Percentiles rank a stretch among this genome's conserved stretches.
These are phyloP conservation scores for Hyaloscypha finlandica DNA, from an alignment of 495 filamentous ascomycete species.

Conservation along the genomic window DNA sequence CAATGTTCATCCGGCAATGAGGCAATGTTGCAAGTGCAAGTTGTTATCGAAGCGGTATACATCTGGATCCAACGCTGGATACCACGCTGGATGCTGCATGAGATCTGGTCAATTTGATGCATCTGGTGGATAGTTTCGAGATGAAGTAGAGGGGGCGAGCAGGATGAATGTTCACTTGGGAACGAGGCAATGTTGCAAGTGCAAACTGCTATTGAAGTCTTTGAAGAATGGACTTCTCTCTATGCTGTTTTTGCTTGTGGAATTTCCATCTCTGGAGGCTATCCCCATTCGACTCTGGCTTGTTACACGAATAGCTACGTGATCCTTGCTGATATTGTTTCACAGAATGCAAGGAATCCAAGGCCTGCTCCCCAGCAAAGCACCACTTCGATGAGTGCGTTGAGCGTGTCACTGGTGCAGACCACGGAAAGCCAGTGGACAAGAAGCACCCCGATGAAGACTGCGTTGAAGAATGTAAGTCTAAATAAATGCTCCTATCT, in stretches of 20 bases:
- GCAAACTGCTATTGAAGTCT: background rate
- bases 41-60: too few relatives aligned
- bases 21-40: too few relatives aligned
- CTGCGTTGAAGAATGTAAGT: slow-evolving; percentile 99
- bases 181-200: background rate
- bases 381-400: slow-evolving; percentile 98
- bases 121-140: too few relatives aligned
- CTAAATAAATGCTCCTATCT: background rate
- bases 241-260: background rate
- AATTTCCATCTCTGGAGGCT: background rate
- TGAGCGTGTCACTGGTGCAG: slow-evolving; percentile 81
- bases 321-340: slow-evolving; percentile 19
- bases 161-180: too few relatives aligned
- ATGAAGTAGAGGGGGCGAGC: too few relatives aligned
- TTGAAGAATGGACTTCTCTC: background rate
- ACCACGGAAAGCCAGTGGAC: slow-evolving; percentile 55
- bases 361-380: slow-evolving; percentile 82
- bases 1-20: too few relatives aligned
- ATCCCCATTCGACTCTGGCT: background rate
- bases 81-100: too few relatives aligned
- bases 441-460: slow-evolving; percentile 71
- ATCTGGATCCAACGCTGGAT: too few relatives aligned
- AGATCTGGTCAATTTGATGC: too few relatives aligned
- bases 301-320: background rate
- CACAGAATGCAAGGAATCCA: slow-evolving; percentile 83